Base-by-base conservation (phyloP, 2,329 filamentous ascomycete genomes). In the Ophiocordyceps polyrhachis-furcata region DNA sequence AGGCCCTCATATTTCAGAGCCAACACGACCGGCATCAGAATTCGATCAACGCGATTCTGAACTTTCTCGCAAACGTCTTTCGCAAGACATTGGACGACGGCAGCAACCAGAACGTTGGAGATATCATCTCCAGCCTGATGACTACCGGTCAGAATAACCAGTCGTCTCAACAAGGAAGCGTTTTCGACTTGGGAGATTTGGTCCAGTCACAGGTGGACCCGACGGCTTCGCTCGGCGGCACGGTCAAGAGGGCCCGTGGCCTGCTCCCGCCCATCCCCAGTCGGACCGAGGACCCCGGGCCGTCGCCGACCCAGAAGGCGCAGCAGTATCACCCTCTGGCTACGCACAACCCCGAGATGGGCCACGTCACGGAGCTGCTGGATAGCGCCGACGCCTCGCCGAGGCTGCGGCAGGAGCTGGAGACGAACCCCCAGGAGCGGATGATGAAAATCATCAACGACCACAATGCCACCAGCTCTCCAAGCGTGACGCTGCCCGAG, bases 41-140 rank as follows among this genome's bases (percentile, higher is more conserved):
- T 58, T 95, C 89, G 0, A 96, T 98, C 62, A 96, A 95, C 56
- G 89, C 89, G n/a, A 96, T 98, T 49, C 72, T 98, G 40, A 93
- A 88, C 43, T 96, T 98, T 61, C 72, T 98, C 19, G 91, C 89
- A 41, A 96, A 93, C 13, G 89, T 98, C 40, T 98, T 96, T 64
- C 83, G 93, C 50, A 82, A 93, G 56, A 93, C 86, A 50, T 66
- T 98, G 43, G 88, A 95, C 58, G 85, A 88, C 32, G 79, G 79
- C 29, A 74, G 75, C 17, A 70, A 76, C 1, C 77, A 84, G 56
- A 89, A 84, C 48, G 74, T 96, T 40, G 79, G 83, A 46, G 88
- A 93, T 52, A 81, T 94, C 56, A 83, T 96, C 56, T 77, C 79
- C 5, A 81, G 78, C 51, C 75, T 83, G 47, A 80, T 91, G 46